Base-by-base conservation (phyloP, 2,329 filamentous ascomycete species). In the Sporothrix variecibatus region DNA sequence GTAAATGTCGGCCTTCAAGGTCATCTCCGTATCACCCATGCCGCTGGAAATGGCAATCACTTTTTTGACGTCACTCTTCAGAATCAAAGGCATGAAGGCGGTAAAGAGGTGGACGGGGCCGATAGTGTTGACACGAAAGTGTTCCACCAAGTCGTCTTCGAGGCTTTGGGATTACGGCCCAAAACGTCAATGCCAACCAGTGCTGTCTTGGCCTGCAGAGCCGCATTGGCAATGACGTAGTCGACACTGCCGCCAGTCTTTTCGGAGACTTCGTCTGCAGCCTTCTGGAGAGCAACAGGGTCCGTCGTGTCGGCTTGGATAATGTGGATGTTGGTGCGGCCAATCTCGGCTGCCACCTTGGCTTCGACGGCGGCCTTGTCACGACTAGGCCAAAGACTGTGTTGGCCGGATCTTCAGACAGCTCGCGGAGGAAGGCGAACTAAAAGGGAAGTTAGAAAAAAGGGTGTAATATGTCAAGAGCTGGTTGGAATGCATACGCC, bases 311-410 rank as follows among this genome's bases (percentile, higher is more conserved):
- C 85, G 26, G 79, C 86, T 34, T 84, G 75, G 26, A 89, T 40
- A 75, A 88, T 81, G 73, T 84, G 82, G 65, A 88, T 79, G 65
- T 88, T 88, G 51, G 78, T 64, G 4, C 81, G 80, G 2, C 74
- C 79, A 3, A 86, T 79, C 76, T 87, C 84, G 51, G 79, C 76
- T 4, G 79, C 76, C 0, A 87, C 80, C 76, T 83, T 86, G 71
- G 84, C 80, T 26, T 87, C 82, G 2, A 85, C 85, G 0, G 80
- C 79, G 0, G 78, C 76, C 76, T 86, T 87, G 79, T 87, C 78
- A 20, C 86, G 85, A 85, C 86, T 0, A 87, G 79, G 3, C 86
- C 86, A 68, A 88, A 79, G 71, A 88, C 82, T 0, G 78, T 79
- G 75, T 86, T 87, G 17, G 77, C 72, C 1, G 83, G 78, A 75